Evolutionary conservation across 148 eudicot genomes (phyloP), one percentile per base, ranked within the genome.

Genomic region (Silene uniflora): DNA sequence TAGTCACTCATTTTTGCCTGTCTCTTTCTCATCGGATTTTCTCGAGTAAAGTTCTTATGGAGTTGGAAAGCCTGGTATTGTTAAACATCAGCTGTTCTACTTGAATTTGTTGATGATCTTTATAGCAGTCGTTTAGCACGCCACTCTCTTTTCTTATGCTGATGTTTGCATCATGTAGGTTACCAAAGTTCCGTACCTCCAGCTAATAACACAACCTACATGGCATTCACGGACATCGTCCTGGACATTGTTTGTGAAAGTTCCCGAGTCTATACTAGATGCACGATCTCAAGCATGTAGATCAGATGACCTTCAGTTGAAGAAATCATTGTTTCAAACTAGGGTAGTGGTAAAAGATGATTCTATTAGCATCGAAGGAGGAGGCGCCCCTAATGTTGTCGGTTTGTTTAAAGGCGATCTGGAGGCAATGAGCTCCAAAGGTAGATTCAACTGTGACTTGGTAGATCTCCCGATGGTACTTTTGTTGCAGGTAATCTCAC

Each of bases 171-270:
- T 49, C 66, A 23, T 29, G 49, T 39, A 95, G 98, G 97, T 82
- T 61, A 68, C 74, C 62, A 87, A 86, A 80, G 85, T 91, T 66
- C 91, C 97, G 1, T 90, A 95, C 84, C 87, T 92, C 71, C 86
- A 86, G 21, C 85, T 95, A 81, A 83, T 88, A 79, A 85, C 93
- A 79, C 96, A 92, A 82, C 93, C 96, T 46, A 92, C 97, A 2
- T 95, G 98, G 98, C 91, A 92, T 84, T 90, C 97, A 72, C 88
- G 97, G 46, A 87, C 85, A 39, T 92, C 98, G 75, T 87, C 96
- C 3, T 95, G 98, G 98, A 89, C 92, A 27, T 85, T 95, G 75
- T 86, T 86, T 47, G 82, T 89, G 81, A 86, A 82, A 76, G 81
- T 87, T 81, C 91, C 93, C 7, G 84, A 88, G 71, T 91, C 94